Evolutionary conservation across 2,329 filamentous ascomycete species (phyloP), one percentile per base, ranked within the genome.

Genomic region (Stagonosporopsis rhizophila): DNA sequence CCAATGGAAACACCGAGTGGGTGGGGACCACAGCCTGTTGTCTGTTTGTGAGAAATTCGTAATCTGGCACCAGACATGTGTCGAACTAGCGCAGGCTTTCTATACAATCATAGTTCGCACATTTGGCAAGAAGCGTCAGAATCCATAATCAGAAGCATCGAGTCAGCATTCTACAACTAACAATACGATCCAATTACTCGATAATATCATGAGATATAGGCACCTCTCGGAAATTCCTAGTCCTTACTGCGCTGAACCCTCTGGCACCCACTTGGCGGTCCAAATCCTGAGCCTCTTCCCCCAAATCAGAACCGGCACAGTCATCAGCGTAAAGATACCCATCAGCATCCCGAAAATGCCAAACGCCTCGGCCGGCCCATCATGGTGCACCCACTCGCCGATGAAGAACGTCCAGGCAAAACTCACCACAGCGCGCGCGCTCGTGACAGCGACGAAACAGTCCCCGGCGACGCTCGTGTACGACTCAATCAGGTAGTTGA

Each of bases 401-500:
- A 81, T 79, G 40, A 85, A 84, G 51, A 84, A 84, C 0, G 81
- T 82, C 82, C 82, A 85, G 0, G 81, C 77, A 60, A 85, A 85
- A 0, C 78, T 75, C 8, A 86, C 77, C 5, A 83, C 68, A 11
- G 81, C 76, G 3, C 82, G 75, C 15, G 81, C 68, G 28, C 79
- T 79, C 1, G 82, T 83, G 0, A 85, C 78, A 46, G 82, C 79
- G 12, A 82, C 81, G 60, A 85, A 84, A 62, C 82, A 84, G 59
- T 85, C 82, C 1, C 78, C 79, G 0, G 80, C 78, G 1, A 83
- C 60, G 1, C 74, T 67, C 0, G 73, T 69, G 59, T 85, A 85
- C 0, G 80, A 74, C 34, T 85, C 83, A 32, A 85, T 82, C 3
- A 85, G 62, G 53, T 80, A 79, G 61, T 76, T 79, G 71, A 79